A percentile compares a stretch with the other conserved stretches of the same genome.
Conservation (phyloP, 2,329 filamentous ascomycete species). For the Penicillium nordicum region DNA sequence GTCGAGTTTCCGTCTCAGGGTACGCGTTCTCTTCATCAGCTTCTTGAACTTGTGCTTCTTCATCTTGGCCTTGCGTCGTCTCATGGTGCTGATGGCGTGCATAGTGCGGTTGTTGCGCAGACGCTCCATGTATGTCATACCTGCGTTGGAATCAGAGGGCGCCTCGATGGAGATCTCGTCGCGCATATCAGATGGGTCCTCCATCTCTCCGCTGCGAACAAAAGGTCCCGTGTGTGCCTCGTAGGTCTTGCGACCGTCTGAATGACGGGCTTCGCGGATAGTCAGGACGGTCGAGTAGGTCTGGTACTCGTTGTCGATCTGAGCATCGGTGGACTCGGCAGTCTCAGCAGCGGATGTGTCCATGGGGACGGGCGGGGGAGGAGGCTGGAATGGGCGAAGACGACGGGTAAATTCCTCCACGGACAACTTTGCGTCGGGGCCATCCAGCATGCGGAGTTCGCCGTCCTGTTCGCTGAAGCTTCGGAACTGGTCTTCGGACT, state of each 20-base stretch:
- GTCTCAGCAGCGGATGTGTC: slow-evolving; percentile 31
- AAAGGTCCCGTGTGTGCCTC: slow-evolving; percentile 52
- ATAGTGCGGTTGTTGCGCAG: slow-evolving; percentile 60
- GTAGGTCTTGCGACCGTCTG: slow-evolving; percentile 51
- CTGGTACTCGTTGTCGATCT: slow-evolving; percentile 35
- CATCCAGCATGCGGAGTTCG: slow-evolving; percentile 46
- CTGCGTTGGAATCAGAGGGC: slow-evolving; percentile 40
- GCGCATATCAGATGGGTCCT: slow-evolving; percentile 32
- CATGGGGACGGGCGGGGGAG: slow-evolving; percentile 69
- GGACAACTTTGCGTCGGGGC: slow-evolving; percentile 62
- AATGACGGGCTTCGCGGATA: slow-evolving; percentile 51
- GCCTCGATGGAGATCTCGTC: slow-evolving; percentile 53
- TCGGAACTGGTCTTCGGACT: slow-evolving; percentile 35
- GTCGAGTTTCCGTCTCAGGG: slow-evolving; percentile 79
- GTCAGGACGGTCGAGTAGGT: slow-evolving; percentile 51
- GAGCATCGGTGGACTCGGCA: slow-evolving; percentile 39
- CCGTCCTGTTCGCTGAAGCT: slow-evolving; percentile 31
- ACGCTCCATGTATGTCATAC: slow-evolving; percentile 61
- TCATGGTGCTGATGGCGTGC: slow-evolving; percentile 83
- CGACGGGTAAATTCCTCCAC: slow-evolving; percentile 66
- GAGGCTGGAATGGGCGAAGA: slow-evolving; percentile 78
- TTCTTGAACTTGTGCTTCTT: slow-evolving; percentile 99
- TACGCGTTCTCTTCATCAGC: slow-evolving; percentile 88
- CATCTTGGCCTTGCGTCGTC: slow-evolving; percentile 95
- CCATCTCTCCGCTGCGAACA: slow-evolving; percentile 39